Evolutionary conservation across 2,329 filamentous ascomycete genomes (phyloP).

Genomic region (Calonectria naviculata): DNA sequence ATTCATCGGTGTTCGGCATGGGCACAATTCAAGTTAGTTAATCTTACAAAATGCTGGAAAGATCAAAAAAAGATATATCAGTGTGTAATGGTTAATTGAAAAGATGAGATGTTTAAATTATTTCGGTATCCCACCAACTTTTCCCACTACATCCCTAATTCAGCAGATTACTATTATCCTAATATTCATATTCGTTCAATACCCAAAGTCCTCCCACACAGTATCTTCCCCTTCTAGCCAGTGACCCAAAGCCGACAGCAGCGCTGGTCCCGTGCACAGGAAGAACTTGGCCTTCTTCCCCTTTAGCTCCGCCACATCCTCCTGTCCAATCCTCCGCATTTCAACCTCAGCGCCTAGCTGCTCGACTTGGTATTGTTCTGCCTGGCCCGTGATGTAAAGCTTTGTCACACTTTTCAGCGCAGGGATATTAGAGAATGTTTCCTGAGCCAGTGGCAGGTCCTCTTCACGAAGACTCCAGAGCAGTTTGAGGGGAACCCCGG

Average conservation of each 20-base stretch:
- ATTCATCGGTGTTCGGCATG: no score
- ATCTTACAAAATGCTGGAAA: no score
- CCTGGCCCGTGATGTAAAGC: slow-evolving; percentile 73
- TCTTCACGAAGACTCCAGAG: slow-evolving; percentile 74
- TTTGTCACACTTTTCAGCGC: slow-evolving; percentile 63
- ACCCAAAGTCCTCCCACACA: slow-evolving; percentile 70
- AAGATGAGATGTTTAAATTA: no score
- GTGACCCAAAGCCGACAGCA: slow-evolving; percentile 53
- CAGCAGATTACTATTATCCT: no score
- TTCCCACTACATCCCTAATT: not conserved
- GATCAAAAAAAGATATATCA: no score
- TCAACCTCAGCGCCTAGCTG: slow-evolving; percentile 48
- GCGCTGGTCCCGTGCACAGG: slow-evolving; percentile 58
- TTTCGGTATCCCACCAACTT: not conserved
- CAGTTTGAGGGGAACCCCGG: slow-evolving; percentile 58
- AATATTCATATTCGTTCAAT: slow-evolving; percentile 48
- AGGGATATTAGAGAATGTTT: slow-evolving; percentile 65
- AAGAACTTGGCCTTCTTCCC: slow-evolving; percentile 60
- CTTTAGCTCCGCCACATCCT: slow-evolving; percentile 55
- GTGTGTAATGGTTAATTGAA: no score
- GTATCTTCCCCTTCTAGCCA: slow-evolving; percentile 68
- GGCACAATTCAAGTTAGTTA: no score
- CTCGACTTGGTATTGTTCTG: slow-evolving; percentile 45
- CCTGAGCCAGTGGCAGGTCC: slow-evolving; percentile 72
- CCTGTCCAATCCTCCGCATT: slow-evolving; percentile 50